A percentile compares a stretch with the other conserved stretches of the same genome.
Conservation (phyloP, 148 eudicot species). For the Cornus florida region DNA sequence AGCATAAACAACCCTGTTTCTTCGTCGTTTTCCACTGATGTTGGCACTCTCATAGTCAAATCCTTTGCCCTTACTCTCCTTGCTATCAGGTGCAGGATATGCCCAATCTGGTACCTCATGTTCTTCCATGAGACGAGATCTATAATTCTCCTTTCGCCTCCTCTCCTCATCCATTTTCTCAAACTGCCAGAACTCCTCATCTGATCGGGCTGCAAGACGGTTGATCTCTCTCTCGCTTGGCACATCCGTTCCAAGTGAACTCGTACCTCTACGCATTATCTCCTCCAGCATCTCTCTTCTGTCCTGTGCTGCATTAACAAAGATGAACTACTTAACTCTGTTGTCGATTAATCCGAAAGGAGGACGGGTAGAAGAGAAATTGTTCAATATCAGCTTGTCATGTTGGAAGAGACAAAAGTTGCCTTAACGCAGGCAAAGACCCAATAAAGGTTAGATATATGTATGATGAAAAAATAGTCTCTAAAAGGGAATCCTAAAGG, state of each 20-base stretch:
- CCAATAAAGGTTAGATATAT: neutral
- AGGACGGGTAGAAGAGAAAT: neutral
- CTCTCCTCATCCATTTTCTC: conserved; percentile 98
- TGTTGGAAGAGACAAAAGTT: neutral
- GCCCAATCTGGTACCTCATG: conserved; percentile 99
- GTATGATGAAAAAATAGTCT: neutral
- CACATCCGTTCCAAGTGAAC: conserved; percentile 85
- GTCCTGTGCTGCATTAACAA: conserved; percentile 83
- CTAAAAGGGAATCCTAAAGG: neutral
- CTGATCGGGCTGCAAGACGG: conserved; percentile 91
- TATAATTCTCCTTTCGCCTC: conserved; percentile 72
- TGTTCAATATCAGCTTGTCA: neutral
- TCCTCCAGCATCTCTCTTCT: conserved; percentile 92
- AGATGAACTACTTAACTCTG: conserved; percentile 8
- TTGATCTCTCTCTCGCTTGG: conserved; percentile 98
- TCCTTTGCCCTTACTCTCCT: conserved; percentile 64
- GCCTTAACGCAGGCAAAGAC: neutral
- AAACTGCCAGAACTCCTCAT: conserved; percentile 91
- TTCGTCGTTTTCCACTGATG: conserved; percentile 73
- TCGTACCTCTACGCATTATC: conserved; percentile 95
- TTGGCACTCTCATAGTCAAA: conserved; percentile 62
- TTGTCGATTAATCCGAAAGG: neutral
- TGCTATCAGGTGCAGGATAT: conserved; percentile 51
- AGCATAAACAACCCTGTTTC: conserved; percentile 84
- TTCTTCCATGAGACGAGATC: conserved; percentile 87